phyloP scores from a whole-genome alignment of 2,329 filamentous ascomycete species.

The Aspergillus oerlinghausenensis region DNA sequence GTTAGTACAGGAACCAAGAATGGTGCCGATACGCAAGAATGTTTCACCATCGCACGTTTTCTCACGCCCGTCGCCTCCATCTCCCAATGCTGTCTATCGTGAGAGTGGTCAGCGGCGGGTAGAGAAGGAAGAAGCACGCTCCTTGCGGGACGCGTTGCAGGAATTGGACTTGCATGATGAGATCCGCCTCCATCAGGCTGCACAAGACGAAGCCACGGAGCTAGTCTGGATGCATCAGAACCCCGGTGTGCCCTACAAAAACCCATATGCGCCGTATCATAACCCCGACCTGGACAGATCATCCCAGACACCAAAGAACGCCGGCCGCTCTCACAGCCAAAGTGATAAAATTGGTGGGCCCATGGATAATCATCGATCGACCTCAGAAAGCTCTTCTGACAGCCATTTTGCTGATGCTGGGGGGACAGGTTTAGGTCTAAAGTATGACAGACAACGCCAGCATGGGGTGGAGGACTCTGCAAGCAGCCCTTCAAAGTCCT shows the following conservation, averaged over 20 bases:
- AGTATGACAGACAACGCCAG: no score
- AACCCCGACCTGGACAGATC: conserved; percentile 40
- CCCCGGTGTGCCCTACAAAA: conserved; percentile 46
- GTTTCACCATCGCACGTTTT: conserved; percentile 34
- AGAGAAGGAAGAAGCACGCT: conserved; percentile 56
- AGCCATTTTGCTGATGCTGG: conserved; percentile 1
- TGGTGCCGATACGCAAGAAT: conserved; percentile 29
- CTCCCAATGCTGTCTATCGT: conserved; percentile 45
- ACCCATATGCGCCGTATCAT: conserved; percentile 45
- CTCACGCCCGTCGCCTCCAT: conserved; percentile 24
- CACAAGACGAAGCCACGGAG: conserved; percentile 60
- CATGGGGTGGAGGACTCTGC: background rate
- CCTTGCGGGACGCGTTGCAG: conserved; percentile 53
- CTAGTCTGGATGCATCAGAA: conserved; percentile 61
- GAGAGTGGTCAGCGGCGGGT: conserved; percentile 53
- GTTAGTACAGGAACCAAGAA: conserved; percentile 35
- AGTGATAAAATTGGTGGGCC: conserved; percentile 19
- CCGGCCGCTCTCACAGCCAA: conserved; percentile 42
- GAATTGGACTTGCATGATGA: conserved; percentile 57
- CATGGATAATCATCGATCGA: conserved; percentile 15
- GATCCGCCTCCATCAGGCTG: conserved; percentile 49
- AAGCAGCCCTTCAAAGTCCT: conserved; percentile 16
- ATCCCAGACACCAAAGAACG: conserved; percentile 43
- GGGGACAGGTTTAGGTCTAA: no score
- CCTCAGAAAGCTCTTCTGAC: conserved; percentile 16